Base-by-base conservation (phyloP, 495 filamentous ascomycete genomes). In the Xylaria grammica region DNA sequence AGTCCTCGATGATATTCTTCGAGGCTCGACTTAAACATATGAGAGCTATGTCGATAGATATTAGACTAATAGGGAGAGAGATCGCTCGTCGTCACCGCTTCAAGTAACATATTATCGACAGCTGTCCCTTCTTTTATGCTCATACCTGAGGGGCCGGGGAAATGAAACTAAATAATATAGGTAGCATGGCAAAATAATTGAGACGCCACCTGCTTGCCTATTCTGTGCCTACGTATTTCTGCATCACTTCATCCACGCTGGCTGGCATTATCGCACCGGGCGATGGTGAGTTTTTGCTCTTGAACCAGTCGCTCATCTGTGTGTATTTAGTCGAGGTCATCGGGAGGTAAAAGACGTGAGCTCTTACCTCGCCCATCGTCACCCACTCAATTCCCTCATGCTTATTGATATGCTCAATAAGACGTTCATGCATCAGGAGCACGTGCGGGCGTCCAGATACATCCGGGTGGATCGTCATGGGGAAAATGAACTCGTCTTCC, bases 381-480 rank as follows among this genome's bases (percentile, higher is more conserved):
- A 90, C 83, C 88, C 88, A 92, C 68, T 91, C 87, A 1, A 91
- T 86, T 3, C 90, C 89, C 66, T 90, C 88, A 59, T 91, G 89
- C 54, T 83, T 83, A 60, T 90, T 90, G 67, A 91, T 89, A 63
- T 90, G 82, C 65, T 91, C 88, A 63, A 92, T 91, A 36, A 58
- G 45, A 10, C 54, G 54, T 30, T 58, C 54, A 72, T 89, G 87
- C 87, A 91, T 89, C 51, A 87, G 77, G 49, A 90, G 72, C 15
- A 89, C 88, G 72, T 90, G 87, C 4, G 87, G 87, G 38, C 87
- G 81, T 24, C 88, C 88, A 57, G 80, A 84, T 11, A 91, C 87
- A 72, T 91, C 86, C 0, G 89, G 89, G 73, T 91, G 89, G 29
- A 90, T 86, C 4, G 85, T 88, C 76, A 90, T 89, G 0, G 88